Percentiles rank a stretch among this genome's conserved stretches.
These are phyloP conservation scores for Vachellia pachyceras DNA, from an alignment of 306 rosid genomes.

Conservation along the genomic window DNA sequence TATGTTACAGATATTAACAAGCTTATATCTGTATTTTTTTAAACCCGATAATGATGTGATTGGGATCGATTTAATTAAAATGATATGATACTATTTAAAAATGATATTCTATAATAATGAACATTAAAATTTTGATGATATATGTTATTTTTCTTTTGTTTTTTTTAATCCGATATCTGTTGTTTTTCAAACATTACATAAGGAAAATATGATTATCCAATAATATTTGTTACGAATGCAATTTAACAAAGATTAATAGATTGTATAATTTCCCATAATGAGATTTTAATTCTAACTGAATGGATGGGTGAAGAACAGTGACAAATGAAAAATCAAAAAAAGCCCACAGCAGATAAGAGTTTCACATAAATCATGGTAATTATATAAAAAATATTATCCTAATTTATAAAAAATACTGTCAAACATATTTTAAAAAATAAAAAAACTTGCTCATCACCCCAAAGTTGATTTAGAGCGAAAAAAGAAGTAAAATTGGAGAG, in stretches of 20 bases:
- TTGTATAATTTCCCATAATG: background rate
- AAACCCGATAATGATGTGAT: background rate
- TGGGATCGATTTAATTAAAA: background rate
- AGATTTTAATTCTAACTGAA: background rate
- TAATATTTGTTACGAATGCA: background rate
- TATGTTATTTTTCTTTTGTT: background rate
- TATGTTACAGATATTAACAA: too few relatives aligned
- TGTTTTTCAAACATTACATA: too few relatives aligned
- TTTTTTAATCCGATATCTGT: too few relatives aligned
- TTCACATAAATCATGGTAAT: too few relatives aligned
- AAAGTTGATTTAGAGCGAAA: too few relatives aligned
- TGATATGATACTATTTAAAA: background rate
- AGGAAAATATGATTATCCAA: background rate
- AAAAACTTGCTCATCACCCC: too few relatives aligned
- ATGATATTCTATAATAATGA: background rate
- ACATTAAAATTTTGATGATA: background rate
- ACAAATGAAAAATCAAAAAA: background rate
- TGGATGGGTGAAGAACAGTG: background rate
- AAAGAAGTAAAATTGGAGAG: background rate
- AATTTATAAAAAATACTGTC: too few relatives aligned
- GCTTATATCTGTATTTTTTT: background rate
- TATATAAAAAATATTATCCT: too few relatives aligned
- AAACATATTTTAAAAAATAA: too few relatives aligned
- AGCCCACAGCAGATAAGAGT: too few relatives aligned
- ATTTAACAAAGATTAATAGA: background rate